A percentile compares a stretch with the other conserved stretches of the same genome.
These are phyloP conservation scores for Hirschfeldia incana DNA, from an alignment of 345 rosid genomes.

Conservation along the genomic window DNA sequence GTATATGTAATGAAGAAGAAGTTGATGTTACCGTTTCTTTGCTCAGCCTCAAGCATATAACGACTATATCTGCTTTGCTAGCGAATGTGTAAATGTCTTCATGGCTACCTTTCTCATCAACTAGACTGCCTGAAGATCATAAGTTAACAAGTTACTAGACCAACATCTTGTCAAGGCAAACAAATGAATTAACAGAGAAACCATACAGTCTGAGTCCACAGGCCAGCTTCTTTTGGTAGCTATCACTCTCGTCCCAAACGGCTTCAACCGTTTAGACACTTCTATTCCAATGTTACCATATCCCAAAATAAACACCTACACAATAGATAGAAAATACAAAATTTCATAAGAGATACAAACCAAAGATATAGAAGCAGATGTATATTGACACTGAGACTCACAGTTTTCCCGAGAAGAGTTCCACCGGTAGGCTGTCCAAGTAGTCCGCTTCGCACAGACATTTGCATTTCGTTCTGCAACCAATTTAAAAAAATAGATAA, in stretches of 20 bases:
- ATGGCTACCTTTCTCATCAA: constrained; percentile 84
- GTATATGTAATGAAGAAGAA: not conserved
- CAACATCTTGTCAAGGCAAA: not conserved
- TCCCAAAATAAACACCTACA: constrained; percentile 81
- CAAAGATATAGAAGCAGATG: not conserved
- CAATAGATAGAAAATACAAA: not conserved
- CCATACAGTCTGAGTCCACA: constrained; percentile 45
- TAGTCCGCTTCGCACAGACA: constrained; percentile 57
- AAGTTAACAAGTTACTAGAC: constrained; percentile 32
- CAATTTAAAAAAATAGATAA: too few relatives aligned
- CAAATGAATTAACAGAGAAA: constrained; percentile 16
- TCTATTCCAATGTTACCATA: constrained; percentile 85
- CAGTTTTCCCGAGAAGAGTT: constrained; percentile 79
- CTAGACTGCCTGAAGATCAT: constrained; percentile 44
- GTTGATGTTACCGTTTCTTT: constrained; percentile 67
- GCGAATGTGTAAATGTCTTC: constrained; percentile 72
- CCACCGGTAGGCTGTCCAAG: constrained; percentile 82
- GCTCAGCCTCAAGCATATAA: constrained; percentile 67
- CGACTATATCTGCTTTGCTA: constrained; percentile 67
- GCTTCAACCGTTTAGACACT: constrained; percentile 74
- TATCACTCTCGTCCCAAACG: constrained; percentile 79
- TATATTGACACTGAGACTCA: constrained; percentile 39
- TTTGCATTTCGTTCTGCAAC: constrained; percentile 67
- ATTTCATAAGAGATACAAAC: not conserved
- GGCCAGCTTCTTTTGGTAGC: constrained; percentile 87